These are phyloP conservation scores for Carex parvula DNA, from an alignment of 176 grass and related monocot genomes.

Conservation along the genomic window DNA sequence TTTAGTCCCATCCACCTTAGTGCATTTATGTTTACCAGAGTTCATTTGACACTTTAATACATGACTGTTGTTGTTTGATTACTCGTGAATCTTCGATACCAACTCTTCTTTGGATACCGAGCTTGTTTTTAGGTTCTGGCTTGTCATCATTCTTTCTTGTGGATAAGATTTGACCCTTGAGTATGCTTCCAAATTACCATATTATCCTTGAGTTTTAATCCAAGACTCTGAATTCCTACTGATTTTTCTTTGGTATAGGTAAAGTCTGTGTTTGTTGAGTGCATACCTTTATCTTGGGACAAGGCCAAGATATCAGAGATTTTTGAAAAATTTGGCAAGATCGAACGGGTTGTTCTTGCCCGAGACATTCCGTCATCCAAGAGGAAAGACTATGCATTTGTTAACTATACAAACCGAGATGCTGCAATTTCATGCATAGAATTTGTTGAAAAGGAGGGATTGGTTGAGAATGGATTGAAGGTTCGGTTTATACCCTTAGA, in stretches of 20 bases:
- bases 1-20: not conserved
- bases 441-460: constrained; percentile 45
- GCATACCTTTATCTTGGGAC: constrained; percentile 52
- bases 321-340: constrained; percentile 57
- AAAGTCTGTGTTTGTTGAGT: constrained; percentile 66
- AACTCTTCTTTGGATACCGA: not conserved
- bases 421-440: constrained; percentile 59
- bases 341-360: constrained; percentile 48
- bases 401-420: constrained; percentile 56
- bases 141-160: not conserved
- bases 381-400: constrained; percentile 61
- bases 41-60: not conserved
- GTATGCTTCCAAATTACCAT: constrained; percentile 6
- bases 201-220: not conserved
- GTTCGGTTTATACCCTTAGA: constrained; percentile 22
- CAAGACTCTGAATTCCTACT: constrained; percentile 1
- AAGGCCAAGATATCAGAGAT: constrained; percentile 44
- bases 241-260: constrained; percentile 46
- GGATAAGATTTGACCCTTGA: not conserved
- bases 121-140: not conserved
- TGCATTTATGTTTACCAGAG: constrained; percentile 12
- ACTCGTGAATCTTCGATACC: not conserved
- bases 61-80: constrained; percentile 6
- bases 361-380: constrained; percentile 42
- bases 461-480: constrained; percentile 53